Conservation (phyloP, 306 rosid species). For the Vigna nakashimae region DNA sequence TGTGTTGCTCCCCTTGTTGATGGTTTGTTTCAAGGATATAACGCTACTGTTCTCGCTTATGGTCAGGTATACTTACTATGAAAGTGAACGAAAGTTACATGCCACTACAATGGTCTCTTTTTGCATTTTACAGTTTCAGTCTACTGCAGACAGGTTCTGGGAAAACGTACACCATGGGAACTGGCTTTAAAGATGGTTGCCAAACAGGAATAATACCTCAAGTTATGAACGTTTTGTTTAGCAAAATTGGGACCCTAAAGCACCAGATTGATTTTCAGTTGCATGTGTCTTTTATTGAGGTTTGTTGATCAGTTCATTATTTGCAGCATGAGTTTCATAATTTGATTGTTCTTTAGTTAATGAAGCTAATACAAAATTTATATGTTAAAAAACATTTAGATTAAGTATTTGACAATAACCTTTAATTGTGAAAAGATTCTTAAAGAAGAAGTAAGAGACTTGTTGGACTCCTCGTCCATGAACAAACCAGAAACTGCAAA, state of each 20-base stretch:
- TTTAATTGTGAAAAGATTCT: constrained; percentile 75
- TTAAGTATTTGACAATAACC: constrained; percentile 44
- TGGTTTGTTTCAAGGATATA: constrained; percentile 98
- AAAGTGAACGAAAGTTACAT: constrained; percentile 7
- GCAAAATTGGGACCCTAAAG: constrained; percentile 84
- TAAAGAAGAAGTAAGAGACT: constrained; percentile 97
- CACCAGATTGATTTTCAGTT: constrained; percentile 89
- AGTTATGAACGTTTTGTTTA: constrained; percentile 89
- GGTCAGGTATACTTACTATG: constrained; percentile 79
- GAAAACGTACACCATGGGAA: constrained; percentile 99
- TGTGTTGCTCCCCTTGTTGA: constrained; percentile 89
- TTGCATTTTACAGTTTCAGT: constrained; percentile 53
- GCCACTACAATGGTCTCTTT: constrained; percentile 33
- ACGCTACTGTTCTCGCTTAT: constrained; percentile 98
- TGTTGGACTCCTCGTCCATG: constrained; percentile 80
- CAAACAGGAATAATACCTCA: constrained; percentile 87
- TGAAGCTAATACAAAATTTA: constrained; percentile 16
- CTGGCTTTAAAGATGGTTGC: constrained; percentile 89
- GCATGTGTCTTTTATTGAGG: constrained; percentile 99
- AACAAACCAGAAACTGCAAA: constrained; percentile 84
- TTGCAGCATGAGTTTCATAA: constrained; percentile 41
- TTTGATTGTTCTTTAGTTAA: constrained; percentile 28
- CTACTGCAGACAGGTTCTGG: constrained; percentile 97
- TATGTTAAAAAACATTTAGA: constrained; percentile 38
- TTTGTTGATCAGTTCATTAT: constrained; percentile 44